Percentiles rank a stretch among this genome's conserved stretches.
phyloP scores from a whole-genome alignment of 305 asterid genomes.

The Fraxinus nigra region DNA sequence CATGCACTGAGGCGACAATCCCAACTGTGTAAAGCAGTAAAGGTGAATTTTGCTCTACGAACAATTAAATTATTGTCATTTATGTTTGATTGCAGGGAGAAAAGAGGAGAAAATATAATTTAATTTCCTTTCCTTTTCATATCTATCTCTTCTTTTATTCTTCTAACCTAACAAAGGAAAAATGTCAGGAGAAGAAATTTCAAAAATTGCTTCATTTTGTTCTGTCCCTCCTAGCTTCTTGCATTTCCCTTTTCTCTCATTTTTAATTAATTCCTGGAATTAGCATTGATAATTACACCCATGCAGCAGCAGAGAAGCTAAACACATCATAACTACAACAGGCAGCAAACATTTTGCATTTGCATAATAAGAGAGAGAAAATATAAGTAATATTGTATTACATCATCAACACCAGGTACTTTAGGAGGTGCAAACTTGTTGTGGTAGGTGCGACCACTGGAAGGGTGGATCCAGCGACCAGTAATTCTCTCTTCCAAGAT shows the following conservation, averaged over 20 bases:
- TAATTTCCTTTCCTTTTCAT: background rate
- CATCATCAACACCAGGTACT: slow-evolving; percentile 66
- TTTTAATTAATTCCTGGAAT: background rate
- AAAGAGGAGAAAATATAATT: background rate
- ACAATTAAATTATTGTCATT: background rate
- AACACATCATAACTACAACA: background rate
- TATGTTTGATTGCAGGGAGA: background rate
- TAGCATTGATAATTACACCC: background rate
- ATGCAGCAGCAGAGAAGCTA: background rate
- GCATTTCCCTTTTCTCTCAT: background rate
- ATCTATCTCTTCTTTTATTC: background rate
- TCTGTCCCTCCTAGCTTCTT: background rate
- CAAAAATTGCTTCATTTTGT: background rate
- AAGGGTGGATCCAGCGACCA: slow-evolving; percentile 92
- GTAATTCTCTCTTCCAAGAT: slow-evolving; percentile 81
- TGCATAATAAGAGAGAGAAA: slow-evolving; percentile 1
- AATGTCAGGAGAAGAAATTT: background rate
- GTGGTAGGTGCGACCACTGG: slow-evolving; percentile 83
- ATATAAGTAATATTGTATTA: slow-evolving; percentile 17
- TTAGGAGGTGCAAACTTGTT: slow-evolving; percentile 83
- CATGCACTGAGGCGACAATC: background rate
- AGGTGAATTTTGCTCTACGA: background rate
- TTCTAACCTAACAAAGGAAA: background rate
- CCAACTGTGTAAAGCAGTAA: background rate
- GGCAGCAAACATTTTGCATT: slow-evolving; percentile 8